Conservation (phyloP, 2,329 filamentous ascomycete species). For the Polychaeton citri region DNA sequence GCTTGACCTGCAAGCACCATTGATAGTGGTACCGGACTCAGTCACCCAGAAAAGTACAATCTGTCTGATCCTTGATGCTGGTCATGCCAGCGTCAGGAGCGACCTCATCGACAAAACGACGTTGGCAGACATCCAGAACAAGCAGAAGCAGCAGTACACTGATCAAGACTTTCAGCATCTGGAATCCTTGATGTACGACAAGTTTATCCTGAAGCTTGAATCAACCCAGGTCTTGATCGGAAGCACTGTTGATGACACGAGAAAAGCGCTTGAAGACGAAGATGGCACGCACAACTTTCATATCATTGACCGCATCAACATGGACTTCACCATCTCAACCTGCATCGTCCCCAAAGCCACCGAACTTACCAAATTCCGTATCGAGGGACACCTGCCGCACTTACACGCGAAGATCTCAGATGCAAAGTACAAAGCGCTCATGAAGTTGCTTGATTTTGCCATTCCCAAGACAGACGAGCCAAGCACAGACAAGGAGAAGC, state of each 20-base stretch:
- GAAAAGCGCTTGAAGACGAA: slow-evolving; percentile 60
- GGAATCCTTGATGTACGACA: slow-evolving; percentile 94
- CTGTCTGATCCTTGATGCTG: slow-evolving; percentile 89
- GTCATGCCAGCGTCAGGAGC: slow-evolving; percentile 88
- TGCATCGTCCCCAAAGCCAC: slow-evolving; percentile 95
- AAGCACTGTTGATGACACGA: slow-evolving; percentile 81
- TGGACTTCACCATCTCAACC: slow-evolving; percentile 90
- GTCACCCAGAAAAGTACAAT: slow-evolving; percentile 69
- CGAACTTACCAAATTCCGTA: slow-evolving; percentile 78
- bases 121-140: slow-evolving; percentile 76
- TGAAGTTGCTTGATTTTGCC: slow-evolving; percentile 91
- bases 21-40: slow-evolving; percentile 92
- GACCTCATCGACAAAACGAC: slow-evolving; percentile 88
- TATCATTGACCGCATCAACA: slow-evolving; percentile 91
- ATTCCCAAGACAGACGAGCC: slow-evolving; percentile 62
- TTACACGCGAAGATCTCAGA: slow-evolving; percentile 88
- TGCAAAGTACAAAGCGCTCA: slow-evolving; percentile 89
- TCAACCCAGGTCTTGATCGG: slow-evolving; percentile 94
- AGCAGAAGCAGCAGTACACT: slow-evolving; percentile 75
- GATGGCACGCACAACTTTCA: slow-evolving; percentile 58
- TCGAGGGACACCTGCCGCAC: slow-evolving; percentile 84
- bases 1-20: slow-evolving; percentile 83
- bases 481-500: slow-evolving; percentile 21
- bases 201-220: slow-evolving; percentile 81
- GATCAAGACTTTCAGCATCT: slow-evolving; percentile 80